A percentile compares a stretch with the other conserved stretches of the same genome.
Evolutionary conservation across 768 basidiomycete genomes (phyloP).

Genomic region (Rhizopogon salebrosus): DNA sequence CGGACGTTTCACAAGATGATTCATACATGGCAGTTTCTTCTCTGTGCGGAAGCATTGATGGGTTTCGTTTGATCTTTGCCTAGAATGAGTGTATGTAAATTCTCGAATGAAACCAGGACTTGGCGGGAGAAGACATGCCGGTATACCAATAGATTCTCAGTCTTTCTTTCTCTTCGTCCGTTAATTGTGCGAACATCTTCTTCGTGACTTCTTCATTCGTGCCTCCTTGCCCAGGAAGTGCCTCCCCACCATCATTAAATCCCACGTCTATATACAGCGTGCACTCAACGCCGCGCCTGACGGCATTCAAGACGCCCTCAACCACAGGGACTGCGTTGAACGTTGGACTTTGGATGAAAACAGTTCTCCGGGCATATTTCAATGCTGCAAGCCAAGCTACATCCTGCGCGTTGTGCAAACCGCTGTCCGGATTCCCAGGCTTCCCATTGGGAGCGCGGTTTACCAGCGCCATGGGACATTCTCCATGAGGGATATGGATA

Average conservation of each 20-base stretch:
- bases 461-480: slow-evolving; percentile 62
- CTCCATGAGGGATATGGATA: slow-evolving; percentile 49
- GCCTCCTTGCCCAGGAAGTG: slow-evolving; percentile 63
- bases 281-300: slow-evolving; percentile 54
- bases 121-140: slow-evolving; percentile 12
- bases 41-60: slow-evolving; percentile 58
- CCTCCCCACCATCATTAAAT: slow-evolving; percentile 54
- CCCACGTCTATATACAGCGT: slow-evolving; percentile 57
- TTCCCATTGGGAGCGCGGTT: slow-evolving; percentile 58
- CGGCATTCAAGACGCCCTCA: slow-evolving; percentile 53
- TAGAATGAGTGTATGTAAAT: slow-evolving; percentile 1
- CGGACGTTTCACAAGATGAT: neutral
- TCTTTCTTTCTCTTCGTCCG: slow-evolving; percentile 38
- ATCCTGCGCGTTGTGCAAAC: slow-evolving; percentile 54
- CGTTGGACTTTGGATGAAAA: slow-evolving; percentile 75
- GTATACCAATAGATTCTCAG: slow-evolving; percentile 56
- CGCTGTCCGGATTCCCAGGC: slow-evolving; percentile 35
- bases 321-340: slow-evolving; percentile 64
- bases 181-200: slow-evolving; percentile 49
- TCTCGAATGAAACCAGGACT: neutral
- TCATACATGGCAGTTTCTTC: slow-evolving; percentile 63
- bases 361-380: slow-evolving; percentile 49
- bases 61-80: slow-evolving; percentile 63
- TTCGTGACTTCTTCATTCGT: slow-evolving; percentile 67
- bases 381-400: slow-evolving; percentile 65